Base-by-base conservation (phyloP, 345 rosid species). In the Aurinia saxatilis region DNA sequence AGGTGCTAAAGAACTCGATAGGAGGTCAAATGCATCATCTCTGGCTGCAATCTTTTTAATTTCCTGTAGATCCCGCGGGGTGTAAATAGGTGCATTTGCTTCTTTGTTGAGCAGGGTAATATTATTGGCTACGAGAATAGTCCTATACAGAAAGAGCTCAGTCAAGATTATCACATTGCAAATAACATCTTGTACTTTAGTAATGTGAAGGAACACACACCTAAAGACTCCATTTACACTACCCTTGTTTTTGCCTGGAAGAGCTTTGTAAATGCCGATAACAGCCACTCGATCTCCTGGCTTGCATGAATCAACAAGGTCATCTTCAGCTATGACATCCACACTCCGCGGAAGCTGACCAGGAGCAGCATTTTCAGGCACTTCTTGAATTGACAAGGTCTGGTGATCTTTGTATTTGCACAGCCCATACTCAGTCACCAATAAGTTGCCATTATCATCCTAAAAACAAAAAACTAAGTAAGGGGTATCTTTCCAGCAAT, bases 311-410 rank as follows among this genome's bases (percentile, higher is more conserved):
- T 93, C 99, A 73, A 93, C 97, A 70, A 93, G 70, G 72, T 93
- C 97, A 69, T 93, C 99, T 82, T 93, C 99, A 60, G 86, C 90
- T 52, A 93, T 85, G 62, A 84, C 78, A 81, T 93, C 99, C 50
- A 93, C 96, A 0, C 96, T 87, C 38, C 99, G 83, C 50, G 99
- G 99, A 71, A 93, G 96, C 79, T 93, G 99, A 73, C 99, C 99
- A 64, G 99, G 99, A 75, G 99, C 97, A 80, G 99, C 80, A 64
- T 90, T 93, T 73, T 93, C 99, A 7, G 99, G 99, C 53, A 93
- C 88, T 81, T 93, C 99, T 80, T 93, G 99, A 73, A 93, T 81
- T 41, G 99, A 87, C 75, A 93, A 64, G 68, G 99, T 87, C 80
- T 93, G 99, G 63, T 93, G 99, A 77, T 93, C 99, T 82, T 90